Evolutionary conservation across 805 yeast genomes (phyloP), one percentile per base, ranked within the genome.

Genomic region (Ogataea saltuana): DNA sequence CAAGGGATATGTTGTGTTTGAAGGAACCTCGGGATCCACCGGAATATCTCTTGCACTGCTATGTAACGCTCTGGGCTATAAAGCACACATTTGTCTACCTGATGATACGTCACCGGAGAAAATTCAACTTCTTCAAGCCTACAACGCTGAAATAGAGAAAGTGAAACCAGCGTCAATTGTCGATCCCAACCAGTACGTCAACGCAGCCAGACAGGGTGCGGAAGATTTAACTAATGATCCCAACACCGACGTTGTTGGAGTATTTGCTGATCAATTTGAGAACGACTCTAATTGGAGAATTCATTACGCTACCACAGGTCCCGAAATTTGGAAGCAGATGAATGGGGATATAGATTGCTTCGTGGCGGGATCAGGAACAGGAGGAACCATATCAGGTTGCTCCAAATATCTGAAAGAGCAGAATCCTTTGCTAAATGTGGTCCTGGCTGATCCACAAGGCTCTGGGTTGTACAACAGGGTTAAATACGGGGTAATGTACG

Each of bases 11-110:
- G 71, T 81, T 11, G 84, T 91, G 1, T 89, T 82, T 62, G 99
- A 91, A 67, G 99, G 99, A 6, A 93, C 99, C 0, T 83, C 93
- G 9, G 99, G 99, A 0, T 89, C 97, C 0, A 91, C 99, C 0
- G 99, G 99, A 3, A 93, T 93, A 10, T 87, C 96, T 1, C 76
- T 91, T 54, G 96, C 97, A 0, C 79, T 89, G 64, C 72, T 93
- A n/a, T 87, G 95, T 49, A 80, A 88, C 53, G 85, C 96, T 0
- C 62, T 86, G 40, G 99, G 99, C 0, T 90, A 90, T 61, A 79
- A 76, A 16, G 86, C 96, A 0, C 97, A 89, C 56, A 93, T 91
- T n/a, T 90, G 95, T 38, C 69, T 93, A 7, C 98, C 98, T 0
- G 93, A 89, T 59, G 99, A 91, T 57, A 93, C 98, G 0, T 83